Evolutionary conservation across 805 yeast species (phyloP).

Genomic region (Barnettozyma siamensis): DNA sequence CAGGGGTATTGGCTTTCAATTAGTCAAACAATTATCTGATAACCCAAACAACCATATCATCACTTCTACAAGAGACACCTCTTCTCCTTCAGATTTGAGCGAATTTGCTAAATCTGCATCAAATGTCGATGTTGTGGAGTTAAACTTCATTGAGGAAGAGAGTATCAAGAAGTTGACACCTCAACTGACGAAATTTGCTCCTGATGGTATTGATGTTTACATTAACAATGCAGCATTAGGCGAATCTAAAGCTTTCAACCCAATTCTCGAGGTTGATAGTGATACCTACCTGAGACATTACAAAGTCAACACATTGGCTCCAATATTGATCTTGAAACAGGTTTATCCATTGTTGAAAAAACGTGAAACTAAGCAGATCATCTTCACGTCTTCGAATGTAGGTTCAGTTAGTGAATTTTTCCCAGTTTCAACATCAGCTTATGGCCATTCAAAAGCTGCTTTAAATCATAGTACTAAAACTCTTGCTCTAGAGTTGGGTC

Average conservation of each 20-base stretch:
- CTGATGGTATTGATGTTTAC: slow-evolving; percentile 12
- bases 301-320: slow-evolving; percentile 8
- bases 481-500: slow-evolving; percentile 24
- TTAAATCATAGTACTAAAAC: slow-evolving; percentile 27
- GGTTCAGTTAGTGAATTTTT: slow-evolving; percentile 19
- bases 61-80: neutral
- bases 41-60: slow-evolving; percentile 1
- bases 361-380: slow-evolving; percentile 15
- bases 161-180: slow-evolving; percentile 5
- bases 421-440: slow-evolving; percentile 12
- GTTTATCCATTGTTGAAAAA: slow-evolving; percentile 17
- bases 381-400: slow-evolving; percentile 20
- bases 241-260: neutral
- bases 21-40: slow-evolving; percentile 1
- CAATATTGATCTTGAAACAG: slow-evolving; percentile 5
- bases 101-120: neutral
- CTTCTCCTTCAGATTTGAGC: slow-evolving; percentile 1
- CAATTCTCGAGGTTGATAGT: slow-evolving; percentile 4
- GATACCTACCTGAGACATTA: slow-evolving; percentile 4
- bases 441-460: slow-evolving; percentile 32
- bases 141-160: slow-evolving; percentile 9
- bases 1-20: slow-evolving; percentile 8
- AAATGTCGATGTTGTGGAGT: slow-evolving; percentile 7
- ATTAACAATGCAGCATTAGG: slow-evolving; percentile 14
- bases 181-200: slow-evolving; percentile 4